Evolutionary conservation across 345 rosid species (phyloP).

Genomic region (Rhizophora mangle): DNA sequence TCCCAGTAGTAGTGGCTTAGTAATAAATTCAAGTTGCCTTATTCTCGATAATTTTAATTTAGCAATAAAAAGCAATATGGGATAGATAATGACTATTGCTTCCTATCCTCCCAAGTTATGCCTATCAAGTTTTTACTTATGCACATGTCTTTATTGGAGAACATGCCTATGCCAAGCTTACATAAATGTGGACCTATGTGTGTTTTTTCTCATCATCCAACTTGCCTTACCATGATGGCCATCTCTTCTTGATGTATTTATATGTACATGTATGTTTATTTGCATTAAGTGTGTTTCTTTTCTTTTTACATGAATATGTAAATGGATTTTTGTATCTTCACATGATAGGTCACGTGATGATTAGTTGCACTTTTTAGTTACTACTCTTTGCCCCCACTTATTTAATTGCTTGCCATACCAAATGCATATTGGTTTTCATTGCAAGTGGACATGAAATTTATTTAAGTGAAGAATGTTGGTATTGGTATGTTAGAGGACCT

Average conservation of each 20-base stretch:
- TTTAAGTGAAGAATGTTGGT: no score
- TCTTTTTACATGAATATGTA: no score
- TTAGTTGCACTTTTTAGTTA: no score
- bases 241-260: neutral
- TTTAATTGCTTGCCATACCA: no score
- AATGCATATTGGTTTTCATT: no score
- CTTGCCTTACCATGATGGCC: conserved; percentile 21
- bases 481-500: no score
- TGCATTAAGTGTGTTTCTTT: no score
- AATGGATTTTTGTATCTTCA: no score
- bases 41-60: neutral
- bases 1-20: neutral
- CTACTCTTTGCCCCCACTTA: no score
- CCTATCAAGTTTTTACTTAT: conserved; percentile 17
- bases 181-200: conserved; percentile 22
- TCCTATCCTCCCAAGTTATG: conserved; percentile 28
- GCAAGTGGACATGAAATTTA: no score
- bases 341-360: no score
- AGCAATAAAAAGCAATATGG: conserved; percentile 18
- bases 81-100: conserved; percentile 50
- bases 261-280: neutral
- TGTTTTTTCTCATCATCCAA: conserved; percentile 12
- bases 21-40: conserved; percentile 34
- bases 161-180: conserved; percentile 44
- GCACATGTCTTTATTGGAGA: conserved; percentile 40